Conservation (phyloP, 2,329 filamentous ascomycete genomes). For the Fusarium falciforme region DNA sequence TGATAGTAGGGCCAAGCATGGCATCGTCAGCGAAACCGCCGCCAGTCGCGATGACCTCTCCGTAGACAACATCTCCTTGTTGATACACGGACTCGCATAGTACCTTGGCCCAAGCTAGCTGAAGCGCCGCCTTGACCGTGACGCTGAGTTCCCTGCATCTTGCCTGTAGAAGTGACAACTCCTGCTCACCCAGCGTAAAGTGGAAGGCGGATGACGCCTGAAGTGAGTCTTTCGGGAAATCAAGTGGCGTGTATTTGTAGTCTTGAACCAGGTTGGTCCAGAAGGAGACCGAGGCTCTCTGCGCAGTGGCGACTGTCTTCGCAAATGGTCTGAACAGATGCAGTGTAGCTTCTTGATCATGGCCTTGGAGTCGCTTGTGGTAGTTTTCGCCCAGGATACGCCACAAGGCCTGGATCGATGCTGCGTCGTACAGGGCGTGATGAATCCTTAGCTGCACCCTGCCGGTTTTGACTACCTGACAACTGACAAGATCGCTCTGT, state of each 20-base stretch:
- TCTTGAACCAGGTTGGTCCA: neutral
- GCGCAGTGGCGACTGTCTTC: neutral
- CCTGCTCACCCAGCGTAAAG: neutral
- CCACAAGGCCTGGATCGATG: conserved; percentile 4
- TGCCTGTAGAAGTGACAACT: conserved; percentile 1
- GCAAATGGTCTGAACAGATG: conserved; percentile 17
- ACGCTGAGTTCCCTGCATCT: conserved; percentile 1
- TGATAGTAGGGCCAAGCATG: neutral
- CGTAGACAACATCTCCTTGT: neutral
- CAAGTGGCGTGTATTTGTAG: conserved; percentile 4
- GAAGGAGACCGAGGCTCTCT: neutral
- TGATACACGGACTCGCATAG: neutral
- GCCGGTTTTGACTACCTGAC: neutral
- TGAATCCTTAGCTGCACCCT: conserved; percentile 10
- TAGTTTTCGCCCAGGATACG: neutral
- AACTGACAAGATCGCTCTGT: conserved; percentile 15
- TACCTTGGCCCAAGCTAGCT: conserved; percentile 19
- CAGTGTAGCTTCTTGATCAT: neutral
- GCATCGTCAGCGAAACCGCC: neutral
- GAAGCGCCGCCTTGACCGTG: conserved; percentile 3
- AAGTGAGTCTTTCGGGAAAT: neutral
- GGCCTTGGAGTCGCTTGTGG: neutral
- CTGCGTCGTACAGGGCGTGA: conserved; percentile 20
- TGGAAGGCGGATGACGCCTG: conserved; percentile 16
- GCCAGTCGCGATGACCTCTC: neutral